Conservation (phyloP, 495 filamentous ascomycete species). For the Penicillium waksmanii region DNA sequence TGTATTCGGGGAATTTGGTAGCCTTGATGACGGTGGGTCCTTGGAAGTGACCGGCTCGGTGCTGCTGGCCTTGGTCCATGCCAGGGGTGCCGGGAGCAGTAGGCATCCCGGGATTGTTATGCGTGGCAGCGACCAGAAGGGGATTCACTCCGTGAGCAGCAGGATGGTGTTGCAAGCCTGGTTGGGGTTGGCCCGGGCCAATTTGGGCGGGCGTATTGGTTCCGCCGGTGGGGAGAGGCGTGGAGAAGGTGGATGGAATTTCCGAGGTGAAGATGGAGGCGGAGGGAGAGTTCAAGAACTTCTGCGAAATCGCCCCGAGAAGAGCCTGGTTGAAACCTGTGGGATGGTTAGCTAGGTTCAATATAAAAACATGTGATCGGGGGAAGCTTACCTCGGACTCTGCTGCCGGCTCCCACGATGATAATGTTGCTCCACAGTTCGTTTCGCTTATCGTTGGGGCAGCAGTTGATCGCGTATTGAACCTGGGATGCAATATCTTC, state of each 20-base stretch:
- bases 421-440: slow-evolving; percentile 89
- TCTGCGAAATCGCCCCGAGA: slow-evolving; percentile 72
- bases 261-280: slow-evolving; percentile 97
- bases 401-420: slow-evolving; percentile 86
- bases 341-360: slow-evolving; percentile 8
- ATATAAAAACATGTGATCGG: not conserved
- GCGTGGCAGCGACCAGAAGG: slow-evolving; percentile 86
- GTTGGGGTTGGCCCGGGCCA: slow-evolving; percentile 56
- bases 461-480: slow-evolving; percentile 75
- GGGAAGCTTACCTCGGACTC: slow-evolving; percentile 65
- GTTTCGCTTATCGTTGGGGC: slow-evolving; percentile 75
- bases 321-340: slow-evolving; percentile 84
- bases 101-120: slow-evolving; percentile 59
- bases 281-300: slow-evolving; percentile 87
- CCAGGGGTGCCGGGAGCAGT: slow-evolving; percentile 40
- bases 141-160: slow-evolving; percentile 77
- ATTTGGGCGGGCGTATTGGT: slow-evolving; percentile 83
- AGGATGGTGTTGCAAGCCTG: slow-evolving; percentile 46
- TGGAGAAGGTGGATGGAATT: slow-evolving; percentile 86
- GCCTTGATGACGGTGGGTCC: slow-evolving; percentile 77
- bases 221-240: slow-evolving; percentile 87
- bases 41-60: too few species aligned
- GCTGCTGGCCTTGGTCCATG: slow-evolving; percentile 35
- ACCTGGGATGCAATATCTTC: slow-evolving; percentile 80
- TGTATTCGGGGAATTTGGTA: slow-evolving; percentile 79